Evolutionary conservation across 192 early-diverging fungal species (phyloP).

Genomic region (Umbelopsis isabellina): DNA sequence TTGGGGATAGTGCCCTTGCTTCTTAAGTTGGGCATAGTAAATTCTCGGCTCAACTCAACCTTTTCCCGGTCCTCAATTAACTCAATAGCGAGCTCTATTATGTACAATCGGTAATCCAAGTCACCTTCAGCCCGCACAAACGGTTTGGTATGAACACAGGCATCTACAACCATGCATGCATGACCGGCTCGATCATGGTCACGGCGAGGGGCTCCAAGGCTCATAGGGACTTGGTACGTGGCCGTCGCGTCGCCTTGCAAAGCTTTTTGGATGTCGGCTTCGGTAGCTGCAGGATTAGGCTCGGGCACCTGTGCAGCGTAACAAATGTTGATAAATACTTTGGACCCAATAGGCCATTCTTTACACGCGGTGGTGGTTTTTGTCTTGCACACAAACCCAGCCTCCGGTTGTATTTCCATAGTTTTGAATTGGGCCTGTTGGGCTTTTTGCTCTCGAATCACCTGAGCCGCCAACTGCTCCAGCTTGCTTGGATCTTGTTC

Average conservation of each 20-base stretch:
- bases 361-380: neutral
- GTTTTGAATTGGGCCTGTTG: constrained; percentile 6
- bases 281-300: constrained; percentile 48
- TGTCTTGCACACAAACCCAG: constrained; percentile 33
- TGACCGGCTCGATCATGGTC: constrained; percentile 45
- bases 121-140: constrained; percentile 58
- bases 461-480: neutral
- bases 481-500: constrained; percentile 25
- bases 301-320: constrained; percentile 56
- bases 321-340: constrained; percentile 72
- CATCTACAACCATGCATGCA: constrained; percentile 65
- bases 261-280: constrained; percentile 67
- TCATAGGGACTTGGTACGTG: constrained; percentile 67
- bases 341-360: constrained; percentile 24
- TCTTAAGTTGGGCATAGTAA: constrained; percentile 55
- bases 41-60: constrained; percentile 62
- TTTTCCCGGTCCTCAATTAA: constrained; percentile 67
- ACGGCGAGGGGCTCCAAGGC: constrained; percentile 50
- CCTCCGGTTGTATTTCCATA: constrained; percentile 18
- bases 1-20: constrained; percentile 62
- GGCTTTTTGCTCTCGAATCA: constrained; percentile 1
- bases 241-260: constrained; percentile 61
- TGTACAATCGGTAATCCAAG: constrained; percentile 65
- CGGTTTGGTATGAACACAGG: constrained; percentile 63
- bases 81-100: constrained; percentile 68